phyloP scores from a whole-genome alignment of 2,329 filamentous ascomycete species.

The Alternaria arbusti region DNA sequence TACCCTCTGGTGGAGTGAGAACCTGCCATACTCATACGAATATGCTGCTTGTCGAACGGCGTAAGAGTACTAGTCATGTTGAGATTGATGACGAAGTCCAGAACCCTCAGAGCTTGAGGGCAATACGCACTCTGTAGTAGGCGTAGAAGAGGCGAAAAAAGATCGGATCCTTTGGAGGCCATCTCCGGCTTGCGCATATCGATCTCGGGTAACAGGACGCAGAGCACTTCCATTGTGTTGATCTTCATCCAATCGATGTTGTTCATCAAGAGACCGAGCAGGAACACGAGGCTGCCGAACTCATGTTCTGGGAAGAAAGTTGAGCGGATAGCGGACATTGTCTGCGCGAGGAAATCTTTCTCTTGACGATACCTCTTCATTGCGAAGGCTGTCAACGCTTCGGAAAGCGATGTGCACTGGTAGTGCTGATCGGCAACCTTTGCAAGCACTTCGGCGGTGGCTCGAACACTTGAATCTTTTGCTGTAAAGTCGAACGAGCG shows the following conservation, averaged over 20 bases:
- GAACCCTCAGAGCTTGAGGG: constrained; percentile 86
- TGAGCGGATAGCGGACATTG: constrained; percentile 75
- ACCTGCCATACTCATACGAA: constrained; percentile 97
- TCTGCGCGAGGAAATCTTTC: constrained; percentile 77
- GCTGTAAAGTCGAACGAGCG: constrained; percentile 73
- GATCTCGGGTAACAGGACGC: constrained; percentile 82
- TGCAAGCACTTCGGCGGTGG: constrained; percentile 73
- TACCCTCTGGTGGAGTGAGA: constrained; percentile 79
- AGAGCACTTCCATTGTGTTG: constrained; percentile 89
- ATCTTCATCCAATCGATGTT: constrained; percentile 87
- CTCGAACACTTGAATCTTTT: constrained; percentile 56
- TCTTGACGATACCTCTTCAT: constrained; percentile 69
- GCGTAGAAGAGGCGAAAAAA: constrained; percentile 90
- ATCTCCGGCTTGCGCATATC: constrained; percentile 94
- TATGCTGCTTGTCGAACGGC: constrained; percentile 89
- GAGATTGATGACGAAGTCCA: constrained; percentile 96
- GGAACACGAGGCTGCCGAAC: constrained; percentile 83
- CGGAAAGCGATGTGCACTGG: constrained; percentile 69
- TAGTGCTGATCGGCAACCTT: constrained; percentile 77
- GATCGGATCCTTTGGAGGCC: constrained; percentile 86
- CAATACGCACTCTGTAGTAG: constrained; percentile 93
- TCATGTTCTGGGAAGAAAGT: constrained; percentile 84
- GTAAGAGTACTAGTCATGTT: constrained; percentile 79
- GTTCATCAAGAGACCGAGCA: constrained; percentile 92
- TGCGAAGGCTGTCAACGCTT: constrained; percentile 73